Evolutionary conservation across 257 asterid genomes (phyloP), one percentile per base, ranked within the genome.

Genomic region (Coffea canephora): DNA sequence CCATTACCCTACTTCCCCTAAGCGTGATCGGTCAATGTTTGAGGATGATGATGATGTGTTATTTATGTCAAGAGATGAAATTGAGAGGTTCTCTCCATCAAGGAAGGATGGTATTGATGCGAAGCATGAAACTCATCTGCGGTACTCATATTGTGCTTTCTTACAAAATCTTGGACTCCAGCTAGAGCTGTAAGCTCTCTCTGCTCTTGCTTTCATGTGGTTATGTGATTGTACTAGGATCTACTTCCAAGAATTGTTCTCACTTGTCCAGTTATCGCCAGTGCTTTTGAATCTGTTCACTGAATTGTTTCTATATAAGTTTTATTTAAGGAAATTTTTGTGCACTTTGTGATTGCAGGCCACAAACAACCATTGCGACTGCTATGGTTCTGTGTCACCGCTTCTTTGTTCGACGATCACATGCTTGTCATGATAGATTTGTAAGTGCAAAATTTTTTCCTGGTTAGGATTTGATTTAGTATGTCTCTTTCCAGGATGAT

Each of bases 341-440:
- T 68, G 10, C 8, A 66, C 70, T 19, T 19, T 27, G 55, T 77
- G n/a, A 59, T 84, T 89, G 83, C 94, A 95, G 99, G 83, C 99
- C 99, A 25, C 99, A 93, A 75, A 92, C 97, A 72, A 95, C 99
- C 23, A 88, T 92, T 13, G 98, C 95, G 68, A 93, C 98, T 87
- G 97, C 97, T 76, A 92, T 93, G 97, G 92, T 95, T 86, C 85
- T 95, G 69, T 95, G 98, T 86, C 99, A 95, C 83, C 99, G 97
- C 43, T 93, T 95, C 90, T 95, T 95, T 82, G 85, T 90, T 79
- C 90, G 92, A 76, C 95, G 93, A 75, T 95, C 99, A 54, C 99
- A 95, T 84, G 99, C 99, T 78, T 88, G 91, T 82, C 97, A 95
- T 69, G 98, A 95, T 84, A 92, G 99, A 95, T 93, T 86, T 87